Conservation (phyloP, 805 yeast genomes). For the Wickerhamiella lipophila region DNA sequence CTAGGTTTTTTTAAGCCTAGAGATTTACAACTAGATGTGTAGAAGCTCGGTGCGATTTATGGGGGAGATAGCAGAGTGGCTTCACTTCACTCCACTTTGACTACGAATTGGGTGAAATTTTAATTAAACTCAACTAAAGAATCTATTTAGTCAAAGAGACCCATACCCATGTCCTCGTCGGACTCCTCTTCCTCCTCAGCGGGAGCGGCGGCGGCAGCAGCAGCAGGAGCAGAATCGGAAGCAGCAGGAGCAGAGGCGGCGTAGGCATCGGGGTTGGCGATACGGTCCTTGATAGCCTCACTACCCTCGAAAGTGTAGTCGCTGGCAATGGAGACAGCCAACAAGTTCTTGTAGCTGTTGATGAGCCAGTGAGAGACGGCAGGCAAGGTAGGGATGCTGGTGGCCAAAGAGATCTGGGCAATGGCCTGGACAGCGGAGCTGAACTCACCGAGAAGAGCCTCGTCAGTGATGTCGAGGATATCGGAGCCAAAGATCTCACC, state of each 20-base stretch:
- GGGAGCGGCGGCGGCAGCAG: constrained; percentile 55
- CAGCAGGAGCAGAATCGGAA: constrained; percentile 54
- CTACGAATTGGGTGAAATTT: too few relatives aligned
- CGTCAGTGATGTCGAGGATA: constrained; percentile 97
- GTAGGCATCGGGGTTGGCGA: constrained; percentile 99
- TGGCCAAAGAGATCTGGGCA: constrained; percentile 93
- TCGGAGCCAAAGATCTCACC: constrained; percentile 97
- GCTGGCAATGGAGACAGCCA: constrained; percentile 95
- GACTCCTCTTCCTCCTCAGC: constrained; percentile 63
- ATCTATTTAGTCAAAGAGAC: constrained; percentile 77
- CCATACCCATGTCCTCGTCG: constrained; percentile 77
- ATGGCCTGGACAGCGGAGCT: constrained; percentile 84
- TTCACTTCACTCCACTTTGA: too few relatives aligned
- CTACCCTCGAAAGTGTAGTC: constrained; percentile 99
- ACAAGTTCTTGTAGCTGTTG: constrained; percentile 98
- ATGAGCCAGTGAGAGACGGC: constrained; percentile 97
- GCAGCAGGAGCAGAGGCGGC: constrained; percentile 99
- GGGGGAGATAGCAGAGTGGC: too few relatives aligned
- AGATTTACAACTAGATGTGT: too few relatives aligned
- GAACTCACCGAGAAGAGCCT: constrained; percentile 85
- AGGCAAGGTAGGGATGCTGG: constrained; percentile 98
- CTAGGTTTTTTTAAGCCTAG: too few relatives aligned
- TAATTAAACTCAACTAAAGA: background rate
- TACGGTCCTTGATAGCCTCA: constrained; percentile 97
- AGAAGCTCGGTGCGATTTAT: too few relatives aligned